These are phyloP conservation scores for Terfezia claveryi DNA, from an alignment of 495 filamentous ascomycete species.

Conservation along the genomic window DNA sequence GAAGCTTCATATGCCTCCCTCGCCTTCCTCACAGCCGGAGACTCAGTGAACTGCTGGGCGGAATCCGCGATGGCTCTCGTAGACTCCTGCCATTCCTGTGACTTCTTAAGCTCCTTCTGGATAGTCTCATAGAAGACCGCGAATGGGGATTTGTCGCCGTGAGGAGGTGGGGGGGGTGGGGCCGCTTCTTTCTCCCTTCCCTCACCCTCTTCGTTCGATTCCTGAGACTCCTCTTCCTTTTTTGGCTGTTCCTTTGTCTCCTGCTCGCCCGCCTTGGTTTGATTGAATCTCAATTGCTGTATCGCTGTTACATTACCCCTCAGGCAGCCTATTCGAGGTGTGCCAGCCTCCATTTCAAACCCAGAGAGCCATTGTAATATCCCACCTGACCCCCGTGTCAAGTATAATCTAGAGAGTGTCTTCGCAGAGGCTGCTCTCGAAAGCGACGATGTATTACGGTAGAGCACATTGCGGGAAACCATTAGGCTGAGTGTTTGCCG, in stretches of 20 bases:
- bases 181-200: slow-evolving; percentile 40
- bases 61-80: slow-evolving; percentile 80
- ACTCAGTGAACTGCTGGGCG: slow-evolving; percentile 81
- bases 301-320: slow-evolving; percentile 16
- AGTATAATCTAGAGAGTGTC: too few relatives aligned
- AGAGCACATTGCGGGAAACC: too few relatives aligned
- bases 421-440: too few relatives aligned
- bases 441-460: too few relatives aligned
- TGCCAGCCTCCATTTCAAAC: slow-evolving; percentile 4
- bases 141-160: slow-evolving; percentile 94
- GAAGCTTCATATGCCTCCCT: slow-evolving; percentile 67
- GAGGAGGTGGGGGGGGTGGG: slow-evolving; percentile 66
- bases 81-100: slow-evolving; percentile 97
- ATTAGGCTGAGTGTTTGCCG: too few relatives aligned
- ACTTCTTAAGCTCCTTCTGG: slow-evolving; percentile 77
- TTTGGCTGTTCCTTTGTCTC: slow-evolving; percentile 27
- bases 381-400: too few relatives aligned
- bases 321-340: slow-evolving; percentile 8
- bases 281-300: not conserved
- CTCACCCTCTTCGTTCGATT: slow-evolving; percentile 27
- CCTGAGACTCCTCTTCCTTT: slow-evolving; percentile 27
- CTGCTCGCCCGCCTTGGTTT: slow-evolving; percentile 5
- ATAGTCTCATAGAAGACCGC: slow-evolving; percentile 95
- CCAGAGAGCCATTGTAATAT: too few relatives aligned
- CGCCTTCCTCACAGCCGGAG: slow-evolving; percentile 69